Evolutionary conservation across 768 basidiomycete genomes (phyloP).

Genomic region (Trametes sanguinea): DNA sequence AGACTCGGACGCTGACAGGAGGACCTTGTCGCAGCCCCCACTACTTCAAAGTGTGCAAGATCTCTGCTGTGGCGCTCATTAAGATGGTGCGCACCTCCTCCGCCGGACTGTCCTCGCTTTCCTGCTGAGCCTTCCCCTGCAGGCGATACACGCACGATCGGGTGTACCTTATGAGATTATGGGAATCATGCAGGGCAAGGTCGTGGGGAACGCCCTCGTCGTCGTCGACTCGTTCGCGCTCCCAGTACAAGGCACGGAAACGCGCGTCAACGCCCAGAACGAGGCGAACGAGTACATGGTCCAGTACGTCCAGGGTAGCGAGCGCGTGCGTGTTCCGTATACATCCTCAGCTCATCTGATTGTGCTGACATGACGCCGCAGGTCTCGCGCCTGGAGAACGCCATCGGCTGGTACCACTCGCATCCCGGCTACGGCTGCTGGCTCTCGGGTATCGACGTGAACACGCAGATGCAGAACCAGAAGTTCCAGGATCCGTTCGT

Average conservation of each 20-base stretch:
- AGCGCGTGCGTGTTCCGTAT: conserved; percentile 56
- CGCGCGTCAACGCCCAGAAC: conserved; percentile 92
- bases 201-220: conserved; percentile 72
- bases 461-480: conserved; percentile 94
- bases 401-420: conserved; percentile 97
- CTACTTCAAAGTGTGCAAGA: conserved; percentile 88
- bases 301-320: conserved; percentile 79
- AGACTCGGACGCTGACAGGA: background rate
- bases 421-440: conserved; percentile 99
- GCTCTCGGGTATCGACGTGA: conserved; percentile 98
- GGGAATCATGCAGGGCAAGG: conserved; percentile 99
- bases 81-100: conserved; percentile 71
- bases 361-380: conserved; percentile 34
- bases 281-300: conserved; percentile 99
- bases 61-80: conserved; percentile 91
- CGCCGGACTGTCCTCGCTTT: background rate
- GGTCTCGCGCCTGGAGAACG: conserved; percentile 84
- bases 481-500: conserved; percentile 95
- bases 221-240: conserved; percentile 97
- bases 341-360: background rate
- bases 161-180: conserved; percentile 99
- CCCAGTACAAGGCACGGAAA: conserved; percentile 97
- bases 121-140: conserved; percentile 3
- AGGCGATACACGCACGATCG: conserved; percentile 98
- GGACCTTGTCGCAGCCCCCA: conserved; percentile 53